Evolutionary conservation across 75 land plant genomes (phyloP), one percentile per base, ranked within the genome.

Genomic region (Sequoia sempervirens): DNA sequence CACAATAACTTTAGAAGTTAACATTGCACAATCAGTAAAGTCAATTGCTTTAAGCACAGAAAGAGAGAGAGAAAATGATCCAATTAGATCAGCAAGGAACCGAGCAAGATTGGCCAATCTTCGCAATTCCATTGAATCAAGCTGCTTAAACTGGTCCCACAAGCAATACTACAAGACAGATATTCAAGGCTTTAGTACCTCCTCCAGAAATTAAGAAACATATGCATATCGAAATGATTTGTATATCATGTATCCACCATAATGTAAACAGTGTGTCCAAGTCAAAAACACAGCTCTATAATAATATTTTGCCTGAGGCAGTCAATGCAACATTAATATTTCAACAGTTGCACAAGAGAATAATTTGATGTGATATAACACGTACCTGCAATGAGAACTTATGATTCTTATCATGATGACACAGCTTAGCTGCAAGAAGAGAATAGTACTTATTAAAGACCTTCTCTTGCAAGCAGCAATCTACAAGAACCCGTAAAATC

Each of bases 111-210:
- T 92, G 85, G 89, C 85, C 53, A 89, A 93, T 70, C 94, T 90
- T 23, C 87, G 80, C 75, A 89, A 69, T 41, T 87, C 92, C 96
- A 97, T 96, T 23, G 94, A 69, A 17, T 93, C 95, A 54, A 97
- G 89, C 79, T 96, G 96, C 85, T 96, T 97, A 89, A 90, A 96
- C 52, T 97, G 96, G 83, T 97, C 99, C 99, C 99, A 97, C 34
- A 96, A 69, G 85, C 99, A 96, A 76, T 87, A 97, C 98, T 97
- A 53, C 38, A 80, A 15, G 37, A 80, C 7, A 40, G 46, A 75
- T 17, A 41, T 76, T 76, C 12, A 76, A 61, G 26, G 66, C 5
- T 61, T 23, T 23, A 61, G 66, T 58, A 23, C 26, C 66, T 61
- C 66, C 20, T 61, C 7, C 66, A 61, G n/a, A 61, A 61, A 61